These are phyloP conservation scores for Penicillium sp. DNA, from an alignment of 2,329 filamentous ascomycete species.

Conservation along the genomic window DNA sequence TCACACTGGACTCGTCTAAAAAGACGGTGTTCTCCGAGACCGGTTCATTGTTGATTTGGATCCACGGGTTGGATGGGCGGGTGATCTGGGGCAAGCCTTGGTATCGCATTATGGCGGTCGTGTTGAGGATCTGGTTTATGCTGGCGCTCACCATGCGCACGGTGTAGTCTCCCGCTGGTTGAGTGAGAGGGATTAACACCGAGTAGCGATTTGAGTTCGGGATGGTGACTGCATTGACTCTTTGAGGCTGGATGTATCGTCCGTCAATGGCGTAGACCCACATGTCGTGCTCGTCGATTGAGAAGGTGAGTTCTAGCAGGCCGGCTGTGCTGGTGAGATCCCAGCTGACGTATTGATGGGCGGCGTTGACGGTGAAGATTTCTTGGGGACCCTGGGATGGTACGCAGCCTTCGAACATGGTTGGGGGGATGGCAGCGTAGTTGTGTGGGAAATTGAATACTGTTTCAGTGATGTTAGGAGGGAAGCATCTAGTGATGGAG, in stretches of 20 bases:
- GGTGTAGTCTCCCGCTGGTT: conserved; percentile 51
- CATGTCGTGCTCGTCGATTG: conserved; percentile 49
- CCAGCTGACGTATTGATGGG: conserved; percentile 37
- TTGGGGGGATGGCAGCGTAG: conserved; percentile 17
- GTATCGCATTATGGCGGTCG: conserved; percentile 53
- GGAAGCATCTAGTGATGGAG: conserved; percentile 24
- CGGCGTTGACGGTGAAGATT: conserved; percentile 35
- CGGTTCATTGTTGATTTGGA: conserved; percentile 52
- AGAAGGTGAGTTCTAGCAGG: conserved; percentile 35
- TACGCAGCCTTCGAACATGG: conserved; percentile 27
- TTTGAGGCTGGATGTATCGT: conserved; percentile 43
- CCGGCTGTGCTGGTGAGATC: conserved; percentile 42
- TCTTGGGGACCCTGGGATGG: conserved; percentile 29
- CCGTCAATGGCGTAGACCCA: conserved; percentile 49
- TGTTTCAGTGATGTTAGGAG: conserved; percentile 17
- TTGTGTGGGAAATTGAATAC: conserved; percentile 23
- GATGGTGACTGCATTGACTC: conserved; percentile 39
- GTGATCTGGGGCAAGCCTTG: conserved; percentile 19
- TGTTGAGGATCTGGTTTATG: conserved; percentile 57
- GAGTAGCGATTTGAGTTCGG: conserved; percentile 44
- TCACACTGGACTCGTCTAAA: conserved; percentile 46
- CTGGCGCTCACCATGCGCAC: conserved; percentile 55
- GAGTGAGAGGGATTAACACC: conserved; percentile 46
- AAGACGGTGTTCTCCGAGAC: conserved; percentile 43
- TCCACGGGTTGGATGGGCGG: conserved; percentile 43